Evolutionary conservation across 2,329 filamentous ascomycete species (phyloP).

Genomic region (Aureobasidium sp.): DNA sequence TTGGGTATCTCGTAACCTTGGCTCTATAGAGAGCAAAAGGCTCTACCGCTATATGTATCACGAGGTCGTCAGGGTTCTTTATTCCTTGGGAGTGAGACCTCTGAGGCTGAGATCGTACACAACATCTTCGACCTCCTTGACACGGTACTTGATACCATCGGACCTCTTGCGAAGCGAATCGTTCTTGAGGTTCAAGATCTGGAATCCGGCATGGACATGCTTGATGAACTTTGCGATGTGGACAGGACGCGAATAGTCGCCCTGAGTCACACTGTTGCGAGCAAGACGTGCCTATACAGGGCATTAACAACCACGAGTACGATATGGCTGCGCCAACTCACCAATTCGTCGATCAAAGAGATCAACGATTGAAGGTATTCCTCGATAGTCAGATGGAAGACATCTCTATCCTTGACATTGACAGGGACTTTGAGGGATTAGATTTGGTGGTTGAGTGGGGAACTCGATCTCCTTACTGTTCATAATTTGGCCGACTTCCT

Average conservation of each 20-base stretch:
- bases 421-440: constrained; percentile 58
- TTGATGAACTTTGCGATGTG: constrained; percentile 90
- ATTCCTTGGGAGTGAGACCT: constrained; percentile 51
- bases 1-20: background rate
- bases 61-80: background rate
- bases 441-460: background rate
- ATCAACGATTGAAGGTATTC: constrained; percentile 90
- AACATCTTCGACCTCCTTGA: constrained; percentile 97
- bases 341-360: constrained; percentile 79
- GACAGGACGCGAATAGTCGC: constrained; percentile 77
- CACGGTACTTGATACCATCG: constrained; percentile 91
- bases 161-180: constrained; percentile 79
- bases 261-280: constrained; percentile 87
- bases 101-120: constrained; percentile 90
- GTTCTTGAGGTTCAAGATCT: constrained; percentile 95
- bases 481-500: constrained; percentile 74
- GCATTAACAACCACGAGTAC: background rate
- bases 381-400: constrained; percentile 93
- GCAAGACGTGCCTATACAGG: constrained; percentile 61
- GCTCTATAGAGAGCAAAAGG: background rate
- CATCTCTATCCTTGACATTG: constrained; percentile 80
- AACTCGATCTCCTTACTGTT: constrained; percentile 43
- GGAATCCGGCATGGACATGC: constrained; percentile 90
- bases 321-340: constrained; percentile 26
- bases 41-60: background rate